A percentile compares a stretch with the other conserved stretches of the same genome.
Evolutionary conservation across 441 rosid species (phyloP).

Genomic region (Oxalis stricta): DNA sequence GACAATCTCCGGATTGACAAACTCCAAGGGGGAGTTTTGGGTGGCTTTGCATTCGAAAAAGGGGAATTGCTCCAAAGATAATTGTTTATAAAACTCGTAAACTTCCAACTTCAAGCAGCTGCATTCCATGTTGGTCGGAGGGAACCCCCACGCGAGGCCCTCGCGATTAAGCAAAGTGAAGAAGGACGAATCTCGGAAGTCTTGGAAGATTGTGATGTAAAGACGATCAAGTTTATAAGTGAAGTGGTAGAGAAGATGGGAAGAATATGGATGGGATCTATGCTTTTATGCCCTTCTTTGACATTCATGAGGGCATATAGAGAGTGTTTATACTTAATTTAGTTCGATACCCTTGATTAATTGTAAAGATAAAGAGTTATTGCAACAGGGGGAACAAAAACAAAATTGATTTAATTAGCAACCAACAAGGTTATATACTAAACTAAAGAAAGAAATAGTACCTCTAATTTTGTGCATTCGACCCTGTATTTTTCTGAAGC

Average conservation of each 20-base stretch:
- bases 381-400: too few species aligned
- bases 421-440: too few species aligned
- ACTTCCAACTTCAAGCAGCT: conserved; percentile 38
- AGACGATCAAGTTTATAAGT: conserved; percentile 57
- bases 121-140: conserved; percentile 47
- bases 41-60: conserved; percentile 59
- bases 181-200: conserved; percentile 60
- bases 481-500: too few species aligned
- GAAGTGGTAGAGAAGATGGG: conserved; percentile 82
- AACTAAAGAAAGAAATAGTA: too few species aligned
- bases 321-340: too few species aligned
- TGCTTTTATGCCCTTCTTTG: conserved; percentile 74
- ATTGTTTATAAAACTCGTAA: conserved; percentile 22
- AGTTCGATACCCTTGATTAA: too few species aligned
- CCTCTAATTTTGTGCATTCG: too few species aligned
- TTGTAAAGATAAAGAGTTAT: too few species aligned
- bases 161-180: conserved; percentile 50
- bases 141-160: conserved; percentile 22
- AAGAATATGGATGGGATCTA: conserved; percentile 85
- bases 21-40: conserved; percentile 78
- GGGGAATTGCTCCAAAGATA: conserved; percentile 24
- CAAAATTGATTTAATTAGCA: too few species aligned
- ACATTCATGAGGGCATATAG: too few species aligned
- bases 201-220: conserved; percentile 70
- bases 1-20: conserved; percentile 72